Percentiles rank a stretch among this genome's conserved stretches.
Evolutionary conservation across 345 rosid genomes (phyloP).

Genomic region (Theobroma cacao): DNA sequence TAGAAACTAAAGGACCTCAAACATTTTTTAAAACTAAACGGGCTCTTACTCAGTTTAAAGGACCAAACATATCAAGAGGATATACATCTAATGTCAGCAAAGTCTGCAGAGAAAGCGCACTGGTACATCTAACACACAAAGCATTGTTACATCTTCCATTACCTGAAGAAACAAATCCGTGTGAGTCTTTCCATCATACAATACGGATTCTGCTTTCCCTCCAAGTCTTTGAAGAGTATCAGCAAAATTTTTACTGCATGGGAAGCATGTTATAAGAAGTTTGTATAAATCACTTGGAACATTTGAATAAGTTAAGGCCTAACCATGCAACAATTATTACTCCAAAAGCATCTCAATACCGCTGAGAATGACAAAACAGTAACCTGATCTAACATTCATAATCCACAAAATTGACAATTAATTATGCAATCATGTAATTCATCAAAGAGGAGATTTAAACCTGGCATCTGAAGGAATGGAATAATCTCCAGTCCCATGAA

Average conservation of each 20-base stretch:
- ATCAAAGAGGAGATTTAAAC: slow-evolving; percentile 37
- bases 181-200: slow-evolving; percentile 89
- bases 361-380: not conserved
- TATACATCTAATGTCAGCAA: not conserved
- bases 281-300: not conserved
- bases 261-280: not conserved
- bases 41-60: not conserved
- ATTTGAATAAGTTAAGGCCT: not conserved
- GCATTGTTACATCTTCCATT: slow-evolving; percentile 7
- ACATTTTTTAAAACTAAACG: not conserved
- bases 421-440: not conserved
- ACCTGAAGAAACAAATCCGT: slow-evolving; percentile 98
- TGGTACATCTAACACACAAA: not conserved
- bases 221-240: slow-evolving; percentile 72
- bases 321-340: not conserved
- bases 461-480: slow-evolving; percentile 92
- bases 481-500: slow-evolving; percentile 93
- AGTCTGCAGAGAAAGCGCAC: not conserved
- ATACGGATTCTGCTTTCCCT: slow-evolving; percentile 63
- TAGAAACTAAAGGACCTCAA: too few species aligned
- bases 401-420: not conserved
- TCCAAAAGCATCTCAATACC: not conserved
- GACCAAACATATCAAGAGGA: not conserved
- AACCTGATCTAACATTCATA: not conserved
- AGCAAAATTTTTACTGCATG: slow-evolving; percentile 71